Evolutionary conservation across 257 asterid species (phyloP), one percentile per base, ranked within the genome.

Genomic region (Solanum chmielewskii): DNA sequence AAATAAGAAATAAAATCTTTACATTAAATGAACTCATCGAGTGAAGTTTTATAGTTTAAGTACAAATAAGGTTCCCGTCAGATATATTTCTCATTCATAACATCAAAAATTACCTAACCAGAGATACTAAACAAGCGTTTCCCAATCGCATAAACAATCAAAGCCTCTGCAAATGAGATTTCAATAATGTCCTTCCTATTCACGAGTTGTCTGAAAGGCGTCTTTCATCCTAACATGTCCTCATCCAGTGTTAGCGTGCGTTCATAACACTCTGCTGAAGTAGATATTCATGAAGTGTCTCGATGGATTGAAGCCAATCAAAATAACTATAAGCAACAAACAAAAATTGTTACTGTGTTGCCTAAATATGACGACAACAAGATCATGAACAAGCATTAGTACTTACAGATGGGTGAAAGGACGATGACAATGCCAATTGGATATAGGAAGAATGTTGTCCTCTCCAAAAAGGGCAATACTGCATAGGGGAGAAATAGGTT

Each of bases 391-490:
- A 4, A 37, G n/a, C 11, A n/a, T 2, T 66, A 84, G 73, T 47
- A 88, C 94, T 91, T 89, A 93, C 96, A 88, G 83, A 93, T 94
- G 52, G 99, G 99, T 78, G 96, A 95, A 85, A 97, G 97, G 85
- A 97, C 95, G 83, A 97, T 89, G 80, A 90, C 95, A 70, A 90
- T 62, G 62, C 99, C 99, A 78, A 97, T 97, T 84, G 99, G 99
- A 89, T 97, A 97, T 85, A 97, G 93, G 91, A 97, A 96, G 89
- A 97, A 90, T n/a, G 99, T 97, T 69, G 99, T 96, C 93, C 95
- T 97, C 92, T 96, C 99, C 93, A 97, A 89, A 93, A 97, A 97
- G 78, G 99, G 99, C 75, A 97, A 88, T 82, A 97, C 99, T 97
- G 98, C 93, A 94, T 41, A 68, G 83, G 6, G 45, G 56, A 85